These are phyloP conservation scores for Fusarium chaquense DNA, from an alignment of 2,329 filamentous ascomycete species.

Conservation along the genomic window DNA sequence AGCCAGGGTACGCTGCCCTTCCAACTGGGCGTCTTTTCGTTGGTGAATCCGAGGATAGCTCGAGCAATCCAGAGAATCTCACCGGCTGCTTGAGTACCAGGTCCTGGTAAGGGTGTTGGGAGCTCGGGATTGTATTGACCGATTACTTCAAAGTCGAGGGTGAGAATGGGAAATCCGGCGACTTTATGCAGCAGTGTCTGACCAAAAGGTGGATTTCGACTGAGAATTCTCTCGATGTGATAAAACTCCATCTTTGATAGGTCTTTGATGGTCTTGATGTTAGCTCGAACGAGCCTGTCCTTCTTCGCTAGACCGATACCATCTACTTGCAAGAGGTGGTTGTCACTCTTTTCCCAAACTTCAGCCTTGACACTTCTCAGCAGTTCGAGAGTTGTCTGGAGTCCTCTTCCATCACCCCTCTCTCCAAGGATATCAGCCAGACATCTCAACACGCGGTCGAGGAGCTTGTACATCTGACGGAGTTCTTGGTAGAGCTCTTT, in stretches of 20 bases:
- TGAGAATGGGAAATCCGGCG: conserved; percentile 74
- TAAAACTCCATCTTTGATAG: conserved; percentile 75
- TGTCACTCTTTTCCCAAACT: conserved; percentile 83
- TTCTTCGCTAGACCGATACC: conserved; percentile 81
- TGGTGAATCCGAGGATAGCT: conserved; percentile 77
- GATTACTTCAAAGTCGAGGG: conserved; percentile 55
- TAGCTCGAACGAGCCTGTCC: conserved; percentile 77
- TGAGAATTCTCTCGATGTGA: conserved; percentile 80
- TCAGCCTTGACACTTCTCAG: conserved; percentile 80
- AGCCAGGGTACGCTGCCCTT: conserved; percentile 73
- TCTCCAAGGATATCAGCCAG: conserved; percentile 55
- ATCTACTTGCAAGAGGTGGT: conserved; percentile 86
- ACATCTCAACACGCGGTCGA: conserved; percentile 55
- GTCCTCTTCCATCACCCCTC: conserved; percentile 71
- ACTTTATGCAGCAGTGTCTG: conserved; percentile 74
- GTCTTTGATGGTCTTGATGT: conserved; percentile 77
- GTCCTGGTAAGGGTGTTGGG: not conserved
- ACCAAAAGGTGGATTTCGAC: conserved; percentile 86
- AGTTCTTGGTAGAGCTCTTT: conserved; percentile 52
- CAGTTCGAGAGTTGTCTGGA: conserved; percentile 79
- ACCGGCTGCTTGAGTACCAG: not conserved
- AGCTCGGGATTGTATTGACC: conserved; percentile 14
- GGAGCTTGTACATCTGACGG: conserved; percentile 49
- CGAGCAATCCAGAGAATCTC: conserved; percentile 61
- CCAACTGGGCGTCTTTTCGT: conserved; percentile 72